Evolutionary conservation across 164 flowering plant species (phyloP).

Genomic region (Nymphaea thermarum): DNA sequence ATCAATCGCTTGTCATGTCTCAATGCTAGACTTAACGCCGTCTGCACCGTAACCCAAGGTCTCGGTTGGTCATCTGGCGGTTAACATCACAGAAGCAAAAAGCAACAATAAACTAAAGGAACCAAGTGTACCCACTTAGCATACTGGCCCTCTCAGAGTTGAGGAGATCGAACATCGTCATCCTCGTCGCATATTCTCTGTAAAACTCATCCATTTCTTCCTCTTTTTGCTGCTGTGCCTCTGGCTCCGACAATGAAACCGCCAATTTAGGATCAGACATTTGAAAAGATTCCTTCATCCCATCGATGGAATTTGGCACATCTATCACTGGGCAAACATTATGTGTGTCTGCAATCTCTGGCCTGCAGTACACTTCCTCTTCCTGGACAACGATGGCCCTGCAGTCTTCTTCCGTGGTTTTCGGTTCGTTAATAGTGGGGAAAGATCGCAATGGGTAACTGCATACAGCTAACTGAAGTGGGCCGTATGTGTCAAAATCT

Average conservation of each 20-base stretch:
- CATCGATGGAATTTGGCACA: neutral
- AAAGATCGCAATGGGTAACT: neutral
- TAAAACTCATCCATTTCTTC: slow-evolving; percentile 25
- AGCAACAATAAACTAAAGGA: neutral
- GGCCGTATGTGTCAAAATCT: neutral
- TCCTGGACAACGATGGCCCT: neutral
- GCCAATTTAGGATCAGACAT: neutral
- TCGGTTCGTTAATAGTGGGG: too few relatives aligned
- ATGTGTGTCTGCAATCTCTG: neutral
- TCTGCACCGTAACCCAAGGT: too few relatives aligned
- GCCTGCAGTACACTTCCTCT: neutral
- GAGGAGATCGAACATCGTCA: slow-evolving; percentile 44
- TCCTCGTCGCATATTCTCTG: slow-evolving; percentile 24
- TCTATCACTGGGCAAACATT: neutral
- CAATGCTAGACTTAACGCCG: too few relatives aligned
- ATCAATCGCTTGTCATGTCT: too few relatives aligned
- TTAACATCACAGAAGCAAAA: neutral
- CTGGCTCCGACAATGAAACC: neutral
- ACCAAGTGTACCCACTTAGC: slow-evolving; percentile 20
- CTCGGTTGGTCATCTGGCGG: too few relatives aligned
- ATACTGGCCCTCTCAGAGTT: slow-evolving; percentile 32
- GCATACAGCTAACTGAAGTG: slow-evolving; percentile 6
- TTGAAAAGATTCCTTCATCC: neutral
- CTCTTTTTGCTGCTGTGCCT: neutral
- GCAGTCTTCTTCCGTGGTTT: too few relatives aligned